Evolutionary conservation across 805 yeast genomes (phyloP).

Genomic region (Pichia pseudocactophila): DNA sequence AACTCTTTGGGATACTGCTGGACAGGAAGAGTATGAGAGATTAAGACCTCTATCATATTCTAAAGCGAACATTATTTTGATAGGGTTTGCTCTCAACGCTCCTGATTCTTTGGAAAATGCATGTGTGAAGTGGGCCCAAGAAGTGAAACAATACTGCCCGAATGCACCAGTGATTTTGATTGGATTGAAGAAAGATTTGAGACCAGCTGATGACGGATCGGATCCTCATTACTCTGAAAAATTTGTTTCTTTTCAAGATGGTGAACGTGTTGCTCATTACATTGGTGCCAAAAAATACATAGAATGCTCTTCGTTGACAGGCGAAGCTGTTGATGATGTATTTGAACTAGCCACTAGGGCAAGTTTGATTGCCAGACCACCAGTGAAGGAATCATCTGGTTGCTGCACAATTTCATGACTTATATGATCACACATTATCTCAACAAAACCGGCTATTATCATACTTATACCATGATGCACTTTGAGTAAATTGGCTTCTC

Average conservation of each 20-base stretch:
- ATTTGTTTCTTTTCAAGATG: constrained; percentile 50
- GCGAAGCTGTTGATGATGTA: constrained; percentile 91
- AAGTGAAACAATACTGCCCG: constrained; percentile 74
- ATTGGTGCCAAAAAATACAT: constrained; percentile 79
- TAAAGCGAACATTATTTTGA: constrained; percentile 75
- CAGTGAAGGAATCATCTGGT: constrained; percentile 31
- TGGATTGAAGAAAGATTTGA: constrained; percentile 77
- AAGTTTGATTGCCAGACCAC: constrained; percentile 50
- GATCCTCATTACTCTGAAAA: constrained; percentile 28
- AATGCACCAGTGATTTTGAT: constrained; percentile 68
- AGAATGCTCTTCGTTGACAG: constrained; percentile 87
- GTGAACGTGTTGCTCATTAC: constrained; percentile 59
- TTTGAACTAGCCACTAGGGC: constrained; percentile 88
- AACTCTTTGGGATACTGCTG: constrained; percentile 94
- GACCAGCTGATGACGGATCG: constrained; percentile 33
- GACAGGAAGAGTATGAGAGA: constrained; percentile 92
- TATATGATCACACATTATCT: no score
- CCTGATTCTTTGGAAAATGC: constrained; percentile 84
- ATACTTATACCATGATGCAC: background rate
- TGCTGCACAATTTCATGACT: constrained; percentile 33
- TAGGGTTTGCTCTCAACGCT: constrained; percentile 78
- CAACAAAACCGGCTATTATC: background rate
- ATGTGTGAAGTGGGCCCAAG: constrained; percentile 77
- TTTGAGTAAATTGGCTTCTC: no score
- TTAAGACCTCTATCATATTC: constrained; percentile 82